Conservation (phyloP, 2,329 filamentous ascomycete species). For the Penicillium sp. region DNA sequence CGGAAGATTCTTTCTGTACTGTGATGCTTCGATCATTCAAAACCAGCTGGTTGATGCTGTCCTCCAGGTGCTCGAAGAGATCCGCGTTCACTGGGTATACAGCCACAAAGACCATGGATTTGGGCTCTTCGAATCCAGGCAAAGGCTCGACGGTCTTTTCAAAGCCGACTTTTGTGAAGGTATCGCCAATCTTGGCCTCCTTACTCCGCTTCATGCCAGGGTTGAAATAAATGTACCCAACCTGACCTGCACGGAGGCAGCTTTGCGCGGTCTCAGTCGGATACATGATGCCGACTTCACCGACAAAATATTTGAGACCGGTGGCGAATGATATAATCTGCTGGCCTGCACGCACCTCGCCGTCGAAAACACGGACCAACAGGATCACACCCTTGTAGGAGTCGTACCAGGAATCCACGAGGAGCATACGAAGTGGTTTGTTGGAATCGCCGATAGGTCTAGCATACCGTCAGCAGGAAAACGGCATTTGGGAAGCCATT, state of each 20-base stretch:
- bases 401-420: slow-evolving; percentile 98
- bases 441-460: slow-evolving; percentile 68
- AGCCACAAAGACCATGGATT: slow-evolving; percentile 98
- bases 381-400: slow-evolving; percentile 92
- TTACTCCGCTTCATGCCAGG: slow-evolving; percentile 97
- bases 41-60: slow-evolving; percentile 89
- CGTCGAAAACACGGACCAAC: slow-evolving; percentile 87
- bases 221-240: slow-evolving; percentile 96
- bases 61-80: slow-evolving; percentile 81
- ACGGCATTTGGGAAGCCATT: not conserved
- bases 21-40: slow-evolving; percentile 95
- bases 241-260: slow-evolving; percentile 81
- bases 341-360: slow-evolving; percentile 77
- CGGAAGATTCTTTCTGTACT: slow-evolving; percentile 88
- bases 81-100: slow-evolving; percentile 91
- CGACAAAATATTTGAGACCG: slow-evolving; percentile 83
- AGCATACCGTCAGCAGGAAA: slow-evolving; percentile 19
- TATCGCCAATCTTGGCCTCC: slow-evolving; percentile 94
- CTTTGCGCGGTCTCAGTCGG: slow-evolving; percentile 80
- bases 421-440: slow-evolving; percentile 75
- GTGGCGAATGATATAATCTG: slow-evolving; percentile 86
- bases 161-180: slow-evolving; percentile 77
- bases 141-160: slow-evolving; percentile 75
- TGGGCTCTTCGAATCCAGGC: slow-evolving; percentile 93
- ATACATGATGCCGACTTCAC: slow-evolving; percentile 96